Base-by-base conservation (phyloP, 2,329 filamentous ascomycete species). In the Verticillium tricorpus region DNA sequence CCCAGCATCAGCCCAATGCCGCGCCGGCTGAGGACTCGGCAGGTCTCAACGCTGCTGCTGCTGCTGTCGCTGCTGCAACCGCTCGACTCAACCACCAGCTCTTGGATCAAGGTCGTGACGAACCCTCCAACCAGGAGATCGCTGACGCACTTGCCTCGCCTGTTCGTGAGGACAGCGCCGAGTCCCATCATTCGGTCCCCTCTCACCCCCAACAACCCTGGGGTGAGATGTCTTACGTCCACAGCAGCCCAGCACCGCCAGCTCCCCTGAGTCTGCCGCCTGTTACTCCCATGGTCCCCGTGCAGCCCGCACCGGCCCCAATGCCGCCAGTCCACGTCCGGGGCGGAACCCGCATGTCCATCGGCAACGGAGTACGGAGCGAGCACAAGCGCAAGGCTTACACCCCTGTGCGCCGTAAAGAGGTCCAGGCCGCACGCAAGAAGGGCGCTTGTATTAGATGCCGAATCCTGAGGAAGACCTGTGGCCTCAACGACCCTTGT, bases 401-500 rank as follows among this genome's bases (percentile, higher is more conserved):
- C 66, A 83, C 81, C 22, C 77, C 83, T 5, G 76, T 76, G 1
- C 79, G 87, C n/a, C 79, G 87, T 25, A 87, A 85, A 69, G 84
- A 89, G 68, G 86, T 89, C 2, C 85, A 88, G 66, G 84, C 86
- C 64, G 84, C 89, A 25, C 82, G 87, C 28, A 86, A 86, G 67
- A 81, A 86, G 39, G 87, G 87, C 6, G 86, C 87, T 14, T 89
- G 87, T 67, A 87, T 89, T 59, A 78, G 87, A 55, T 89, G 87
- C 68, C 81, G 86, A 40, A 88, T 89, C 64, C 73, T 89, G 39
- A 81, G 86, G 62, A 89, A 89, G 74, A 87, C 85, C 1, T 89
- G 87, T 68, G 86, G 85, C n/a, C 82, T 81, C 62, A 86, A 85
- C 35, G 83, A 80, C 7, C 86, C 86, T 0, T 89, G 87, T 66